These are phyloP conservation scores for Termitomyces sp. DNA, from an alignment of 768 basidiomycete genomes.

Conservation along the genomic window DNA sequence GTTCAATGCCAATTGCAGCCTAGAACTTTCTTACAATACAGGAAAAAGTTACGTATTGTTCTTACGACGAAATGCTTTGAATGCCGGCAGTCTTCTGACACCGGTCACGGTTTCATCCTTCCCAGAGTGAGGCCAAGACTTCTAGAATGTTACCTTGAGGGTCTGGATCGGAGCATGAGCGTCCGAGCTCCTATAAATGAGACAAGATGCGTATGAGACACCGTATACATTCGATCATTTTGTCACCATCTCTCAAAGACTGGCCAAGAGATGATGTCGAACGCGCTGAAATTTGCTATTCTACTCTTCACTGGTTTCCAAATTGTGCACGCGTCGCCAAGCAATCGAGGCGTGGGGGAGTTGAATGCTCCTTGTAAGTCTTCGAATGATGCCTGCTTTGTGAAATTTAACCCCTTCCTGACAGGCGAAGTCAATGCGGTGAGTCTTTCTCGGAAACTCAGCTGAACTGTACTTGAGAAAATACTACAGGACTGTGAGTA, in stretches of 20 bases:
- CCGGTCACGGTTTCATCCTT: neutral
- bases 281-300: neutral
- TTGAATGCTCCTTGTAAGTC: slow-evolving; percentile 3
- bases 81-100: neutral
- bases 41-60: neutral
- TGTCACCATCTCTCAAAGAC: neutral
- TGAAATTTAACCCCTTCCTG: neutral
- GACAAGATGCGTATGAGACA: neutral
- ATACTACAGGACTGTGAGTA: slow-evolving; percentile 4
- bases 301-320: neutral
- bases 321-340: neutral
- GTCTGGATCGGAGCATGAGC: neutral
- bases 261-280: neutral
- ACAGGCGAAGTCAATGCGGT: neutral
- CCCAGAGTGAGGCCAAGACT: neutral
- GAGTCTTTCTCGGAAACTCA: neutral
- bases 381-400: neutral
- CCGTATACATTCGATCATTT: neutral
- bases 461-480: neutral
- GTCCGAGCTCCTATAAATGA: neutral
- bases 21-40: neutral
- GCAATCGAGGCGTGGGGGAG: neutral
- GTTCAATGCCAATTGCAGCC: neutral
- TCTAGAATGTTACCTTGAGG: neutral
- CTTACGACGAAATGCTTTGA: neutral